Evolutionary conservation across 352 stramenopile genomes (phyloP).

Genomic region (Phytophthora ohioensis): DNA sequence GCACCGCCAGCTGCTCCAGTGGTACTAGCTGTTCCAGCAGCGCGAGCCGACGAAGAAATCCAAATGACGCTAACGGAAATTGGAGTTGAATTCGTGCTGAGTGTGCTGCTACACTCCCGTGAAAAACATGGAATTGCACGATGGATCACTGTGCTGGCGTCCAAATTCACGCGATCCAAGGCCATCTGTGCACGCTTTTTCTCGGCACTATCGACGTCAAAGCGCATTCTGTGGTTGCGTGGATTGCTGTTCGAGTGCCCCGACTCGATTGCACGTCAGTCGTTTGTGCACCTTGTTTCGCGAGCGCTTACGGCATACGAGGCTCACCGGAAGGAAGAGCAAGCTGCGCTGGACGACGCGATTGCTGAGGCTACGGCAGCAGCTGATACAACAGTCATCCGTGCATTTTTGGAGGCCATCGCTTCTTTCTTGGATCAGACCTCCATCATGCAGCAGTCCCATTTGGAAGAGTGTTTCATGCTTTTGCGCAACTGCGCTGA

Average conservation of each 20-base stretch:
- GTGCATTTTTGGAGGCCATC: constrained; percentile 59
- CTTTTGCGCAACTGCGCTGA: constrained; percentile 82
- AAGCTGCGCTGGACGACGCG: constrained; percentile 31
- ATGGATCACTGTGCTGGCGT: constrained; percentile 81
- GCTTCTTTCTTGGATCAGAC: constrained; percentile 78
- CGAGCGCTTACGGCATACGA: constrained; percentile 78
- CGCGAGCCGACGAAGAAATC: constrained; percentile 58
- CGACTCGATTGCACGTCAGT: constrained; percentile 87
- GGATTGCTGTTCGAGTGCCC: constrained; percentile 86
- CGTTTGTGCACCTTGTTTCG: constrained; percentile 85
- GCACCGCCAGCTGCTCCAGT: constrained; percentile 36
- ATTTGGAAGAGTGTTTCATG: constrained; percentile 91
- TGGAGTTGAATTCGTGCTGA: constrained; percentile 88
- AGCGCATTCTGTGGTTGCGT: constrained; percentile 68
- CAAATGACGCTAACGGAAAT: constrained; percentile 82
- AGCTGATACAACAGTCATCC: constrained; percentile 39
- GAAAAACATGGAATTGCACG: constrained; percentile 89
- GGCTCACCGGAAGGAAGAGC: constrained; percentile 54
- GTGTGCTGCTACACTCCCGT: constrained; percentile 87
- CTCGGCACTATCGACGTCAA: constrained; percentile 59
- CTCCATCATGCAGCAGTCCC: constrained; percentile 78
- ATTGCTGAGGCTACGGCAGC: constrained; percentile 28
- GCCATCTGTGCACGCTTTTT: constrained; percentile 79
- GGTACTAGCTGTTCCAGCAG: constrained; percentile 28
- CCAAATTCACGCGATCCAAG: constrained; percentile 81